phyloP scores from a whole-genome alignment of 129 eudicot species.

The Gnaphalium uliginosum region DNA sequence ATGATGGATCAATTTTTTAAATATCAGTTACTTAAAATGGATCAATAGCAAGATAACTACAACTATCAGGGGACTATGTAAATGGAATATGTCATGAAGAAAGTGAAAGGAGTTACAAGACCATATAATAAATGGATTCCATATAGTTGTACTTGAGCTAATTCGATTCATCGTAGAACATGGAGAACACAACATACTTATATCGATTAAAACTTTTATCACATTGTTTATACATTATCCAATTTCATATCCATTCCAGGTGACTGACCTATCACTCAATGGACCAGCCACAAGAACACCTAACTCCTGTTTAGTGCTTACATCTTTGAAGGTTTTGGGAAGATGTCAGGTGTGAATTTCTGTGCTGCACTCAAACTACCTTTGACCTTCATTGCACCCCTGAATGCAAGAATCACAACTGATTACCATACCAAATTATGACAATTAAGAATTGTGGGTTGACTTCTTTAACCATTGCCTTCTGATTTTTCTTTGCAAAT shows the following conservation, averaged over 20 bases:
- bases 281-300: not conserved
- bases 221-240: conserved; percentile 21
- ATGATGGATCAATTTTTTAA: not conserved
- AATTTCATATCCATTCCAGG: conserved; percentile 6
- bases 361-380: conserved; percentile 96
- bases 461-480: not conserved
- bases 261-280: not conserved
- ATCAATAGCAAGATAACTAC: not conserved
- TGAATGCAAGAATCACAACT: conserved; percentile 27
- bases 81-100: not conserved
- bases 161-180: not conserved
- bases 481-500: not conserved
- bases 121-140: conserved; percentile 1
- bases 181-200: conserved; percentile 13
- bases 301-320: conserved; percentile 35
- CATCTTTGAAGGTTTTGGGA: conserved; percentile 97
- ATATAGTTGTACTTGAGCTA: not conserved
- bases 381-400: conserved; percentile 92
- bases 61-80: not conserved
- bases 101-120: not conserved
- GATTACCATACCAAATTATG: not conserved
- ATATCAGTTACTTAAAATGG: not conserved
- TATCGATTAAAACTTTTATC: conserved; percentile 22
- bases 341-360: conserved; percentile 91
- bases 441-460: not conserved